Conservation (phyloP, 2,329 filamentous ascomycete species). For the Xylariaceae sp. region DNA sequence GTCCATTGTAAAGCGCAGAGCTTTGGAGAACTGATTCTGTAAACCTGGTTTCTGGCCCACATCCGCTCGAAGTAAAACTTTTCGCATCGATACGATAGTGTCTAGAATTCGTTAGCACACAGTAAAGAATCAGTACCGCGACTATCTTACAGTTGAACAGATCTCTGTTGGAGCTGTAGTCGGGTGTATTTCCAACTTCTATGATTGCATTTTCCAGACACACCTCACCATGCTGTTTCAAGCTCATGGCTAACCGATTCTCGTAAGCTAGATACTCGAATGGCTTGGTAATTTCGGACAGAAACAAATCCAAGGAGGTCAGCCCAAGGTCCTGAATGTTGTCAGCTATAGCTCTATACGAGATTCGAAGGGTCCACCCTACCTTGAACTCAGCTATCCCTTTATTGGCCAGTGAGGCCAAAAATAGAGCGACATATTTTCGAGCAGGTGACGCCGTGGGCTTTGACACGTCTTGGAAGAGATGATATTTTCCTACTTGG, state of each 20-base stretch:
- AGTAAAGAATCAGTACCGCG: background rate
- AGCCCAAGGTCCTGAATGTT: slow-evolving; percentile 48
- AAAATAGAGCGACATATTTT: slow-evolving; percentile 58
- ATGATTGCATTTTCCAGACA: slow-evolving; percentile 52
- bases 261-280: slow-evolving; percentile 54
- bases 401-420: slow-evolving; percentile 56
- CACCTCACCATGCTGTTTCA: slow-evolving; percentile 50
- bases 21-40: slow-evolving; percentile 50
- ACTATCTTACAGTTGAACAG: slow-evolving; percentile 54
- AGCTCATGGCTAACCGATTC: slow-evolving; percentile 54
- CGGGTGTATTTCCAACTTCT: slow-evolving; percentile 47
- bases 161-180: slow-evolving; percentile 56
- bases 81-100: slow-evolving; percentile 58
- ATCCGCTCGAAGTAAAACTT: slow-evolving; percentile 50
- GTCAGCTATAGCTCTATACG: slow-evolving; percentile 17
- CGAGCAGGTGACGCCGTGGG: slow-evolving; percentile 51
- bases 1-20: slow-evolving; percentile 57
- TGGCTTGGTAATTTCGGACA: slow-evolving; percentile 60
- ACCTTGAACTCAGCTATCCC: slow-evolving; percentile 54
- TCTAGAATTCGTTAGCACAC: slow-evolving; percentile 33
- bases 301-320: slow-evolving; percentile 60
- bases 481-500: slow-evolving; percentile 53
- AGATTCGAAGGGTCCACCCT: slow-evolving; percentile 19
- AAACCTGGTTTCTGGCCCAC: slow-evolving; percentile 46
- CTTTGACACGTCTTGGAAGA: slow-evolving; percentile 54